Evolutionary conservation across 768 basidiomycete genomes (phyloP).

Genomic region (Xerocomellus amylosporus): DNA sequence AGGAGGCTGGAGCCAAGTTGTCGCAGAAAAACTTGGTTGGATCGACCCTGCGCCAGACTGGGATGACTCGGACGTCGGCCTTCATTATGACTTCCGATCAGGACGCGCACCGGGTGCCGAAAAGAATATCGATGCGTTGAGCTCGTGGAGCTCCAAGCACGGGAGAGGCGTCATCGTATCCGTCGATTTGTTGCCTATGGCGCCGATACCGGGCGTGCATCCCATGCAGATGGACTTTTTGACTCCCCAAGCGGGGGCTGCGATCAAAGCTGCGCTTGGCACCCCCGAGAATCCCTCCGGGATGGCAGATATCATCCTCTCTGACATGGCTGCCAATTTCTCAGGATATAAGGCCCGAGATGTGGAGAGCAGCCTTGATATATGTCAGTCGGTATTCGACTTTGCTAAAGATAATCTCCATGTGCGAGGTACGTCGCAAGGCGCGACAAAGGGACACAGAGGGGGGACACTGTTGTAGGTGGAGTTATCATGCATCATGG

Average conservation of each 20-base stretch:
- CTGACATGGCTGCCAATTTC: conserved; percentile 87
- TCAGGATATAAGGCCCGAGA: conserved; percentile 70
- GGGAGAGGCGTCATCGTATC: conserved; percentile 56
- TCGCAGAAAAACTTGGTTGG: conserved; percentile 61
- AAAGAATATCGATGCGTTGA: not conserved
- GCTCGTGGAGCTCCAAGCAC: conserved; percentile 26
- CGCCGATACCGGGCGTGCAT: conserved; percentile 68
- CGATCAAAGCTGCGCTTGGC: conserved; percentile 42
- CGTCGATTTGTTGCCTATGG: conserved; percentile 76
- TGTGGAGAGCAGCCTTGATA: conserved; percentile 62
- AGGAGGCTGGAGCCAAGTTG: conserved; percentile 93
- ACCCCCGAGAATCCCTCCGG: conserved; percentile 31
- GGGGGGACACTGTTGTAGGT: conserved; percentile 51
- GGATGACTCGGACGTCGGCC: not conserved
- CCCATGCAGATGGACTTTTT: conserved; percentile 81
- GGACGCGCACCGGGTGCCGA: conserved; percentile 1
- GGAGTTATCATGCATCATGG: not conserved
- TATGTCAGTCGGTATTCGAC: conserved; percentile 69
- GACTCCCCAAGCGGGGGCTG: conserved; percentile 43
- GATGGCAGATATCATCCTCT: conserved; percentile 77
- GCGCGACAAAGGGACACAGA: conserved; percentile 41
- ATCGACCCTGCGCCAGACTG: conserved; percentile 7
- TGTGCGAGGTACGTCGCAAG: conserved; percentile 42
- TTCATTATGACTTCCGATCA: not conserved
- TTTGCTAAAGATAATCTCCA: conserved; percentile 60